Evolutionary conservation across 1,284 basidiomycete species (phyloP).

Genomic region (Clitocybe nebularis): DNA sequence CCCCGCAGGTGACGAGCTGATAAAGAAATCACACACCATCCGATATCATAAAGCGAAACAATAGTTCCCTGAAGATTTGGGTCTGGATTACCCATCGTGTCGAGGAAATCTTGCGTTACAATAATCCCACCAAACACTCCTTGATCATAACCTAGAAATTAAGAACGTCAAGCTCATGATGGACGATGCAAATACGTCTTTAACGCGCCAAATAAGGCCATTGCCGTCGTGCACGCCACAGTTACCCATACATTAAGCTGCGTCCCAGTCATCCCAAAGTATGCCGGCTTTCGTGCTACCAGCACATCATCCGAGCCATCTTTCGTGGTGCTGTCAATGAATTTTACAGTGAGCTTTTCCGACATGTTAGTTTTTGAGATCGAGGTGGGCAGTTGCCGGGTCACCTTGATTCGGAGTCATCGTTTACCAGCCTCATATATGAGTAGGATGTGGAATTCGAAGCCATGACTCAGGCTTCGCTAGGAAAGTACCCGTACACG

Average conservation of each 20-base stretch:
- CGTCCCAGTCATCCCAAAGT: slow-evolving; percentile 39
- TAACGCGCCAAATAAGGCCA: slow-evolving; percentile 28
- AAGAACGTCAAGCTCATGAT: neutral
- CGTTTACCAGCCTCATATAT: neutral
- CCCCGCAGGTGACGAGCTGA: slow-evolving; percentile 12
- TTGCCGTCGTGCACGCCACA: slow-evolving; percentile 44
- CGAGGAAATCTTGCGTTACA: slow-evolving; percentile 37
- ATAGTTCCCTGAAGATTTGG: slow-evolving; percentile 41
- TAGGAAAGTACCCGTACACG: too few species aligned
- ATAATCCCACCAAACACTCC: slow-evolving; percentile 48
- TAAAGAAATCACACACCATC: slow-evolving; percentile 28
- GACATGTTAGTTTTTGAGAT: neutral
- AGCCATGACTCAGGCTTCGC: too few species aligned
- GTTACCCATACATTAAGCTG: slow-evolving; percentile 41
- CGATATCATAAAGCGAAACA: slow-evolving; percentile 44
- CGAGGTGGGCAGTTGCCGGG: neutral
- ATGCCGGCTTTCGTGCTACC: slow-evolving; percentile 23
- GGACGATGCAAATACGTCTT: too few species aligned
- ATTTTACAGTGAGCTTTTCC: slow-evolving; percentile 6
- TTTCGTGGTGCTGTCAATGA: slow-evolving; percentile 6
- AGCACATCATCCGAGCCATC: neutral
- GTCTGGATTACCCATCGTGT: slow-evolving; percentile 38
- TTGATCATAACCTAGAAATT: slow-evolving; percentile 39
- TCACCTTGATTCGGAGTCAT: neutral
- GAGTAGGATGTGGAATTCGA: slow-evolving; percentile 1